Percentiles rank a stretch among this genome's conserved stretches.
Evolutionary conservation across 176 grass and related monocot species (phyloP).

Genomic region (Aechmea fasciata): DNA sequence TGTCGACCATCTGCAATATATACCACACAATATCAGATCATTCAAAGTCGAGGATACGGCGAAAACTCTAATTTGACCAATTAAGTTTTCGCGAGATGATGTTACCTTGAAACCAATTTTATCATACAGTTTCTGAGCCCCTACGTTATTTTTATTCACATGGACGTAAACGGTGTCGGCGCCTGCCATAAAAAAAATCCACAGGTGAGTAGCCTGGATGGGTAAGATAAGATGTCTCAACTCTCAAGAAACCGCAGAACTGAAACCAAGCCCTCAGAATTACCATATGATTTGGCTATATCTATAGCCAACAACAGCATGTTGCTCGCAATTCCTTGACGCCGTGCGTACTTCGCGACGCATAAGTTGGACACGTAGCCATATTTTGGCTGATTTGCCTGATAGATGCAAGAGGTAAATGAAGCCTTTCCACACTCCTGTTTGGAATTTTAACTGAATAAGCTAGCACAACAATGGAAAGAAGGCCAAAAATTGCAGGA

Average conservation of each 20-base stretch:
- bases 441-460: slow-evolving; percentile 10
- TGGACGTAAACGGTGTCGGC: slow-evolving; percentile 47
- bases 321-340: slow-evolving; percentile 63
- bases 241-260: neutral
- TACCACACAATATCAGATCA: neutral
- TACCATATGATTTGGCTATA: slow-evolving; percentile 53
- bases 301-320: slow-evolving; percentile 62
- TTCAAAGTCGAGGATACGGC: neutral
- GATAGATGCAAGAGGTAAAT: slow-evolving; percentile 34
- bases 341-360: slow-evolving; percentile 59
- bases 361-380: slow-evolving; percentile 65
- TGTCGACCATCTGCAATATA: slow-evolving; percentile 29
- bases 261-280: slow-evolving; percentile 13
- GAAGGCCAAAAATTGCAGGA: slow-evolving; percentile 3
- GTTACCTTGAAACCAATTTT: slow-evolving; percentile 63
- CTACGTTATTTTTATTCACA: slow-evolving; percentile 54
- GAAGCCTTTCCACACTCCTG: slow-evolving; percentile 42
- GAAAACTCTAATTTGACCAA: neutral
- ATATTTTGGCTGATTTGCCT: slow-evolving; percentile 52
- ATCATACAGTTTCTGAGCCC: slow-evolving; percentile 48
- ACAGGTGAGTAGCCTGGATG: neutral
- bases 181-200: slow-evolving; percentile 25
- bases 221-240: neutral
- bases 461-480: slow-evolving; percentile 11
- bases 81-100: neutral